Conservation (phyloP, 805 yeast genomes). For the Nakazawaea populi region DNA sequence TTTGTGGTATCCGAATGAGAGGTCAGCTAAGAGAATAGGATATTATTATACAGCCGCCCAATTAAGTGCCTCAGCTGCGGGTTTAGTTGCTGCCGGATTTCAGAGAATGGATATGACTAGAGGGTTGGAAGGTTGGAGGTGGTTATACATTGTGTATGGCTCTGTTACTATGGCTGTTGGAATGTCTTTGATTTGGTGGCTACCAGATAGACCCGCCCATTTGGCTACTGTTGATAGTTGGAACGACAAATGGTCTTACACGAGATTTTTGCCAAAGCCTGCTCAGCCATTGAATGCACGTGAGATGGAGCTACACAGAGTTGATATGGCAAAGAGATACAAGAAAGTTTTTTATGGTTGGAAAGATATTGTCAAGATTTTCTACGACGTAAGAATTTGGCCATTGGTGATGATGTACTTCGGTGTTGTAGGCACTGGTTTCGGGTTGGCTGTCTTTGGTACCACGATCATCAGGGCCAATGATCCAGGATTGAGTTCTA, state of each 20-base stretch:
- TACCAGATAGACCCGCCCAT: conserved; percentile 69
- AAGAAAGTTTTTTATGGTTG: conserved; percentile 46
- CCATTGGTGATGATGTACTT: conserved; percentile 83
- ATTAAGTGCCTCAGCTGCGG: conserved; percentile 84
- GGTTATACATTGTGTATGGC: conserved; percentile 81
- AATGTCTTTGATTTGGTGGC: conserved; percentile 67
- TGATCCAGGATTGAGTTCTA: conserved; percentile 57
- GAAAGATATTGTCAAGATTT: conserved; percentile 47
- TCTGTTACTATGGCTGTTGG: conserved; percentile 61
- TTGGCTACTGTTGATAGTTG: conserved; percentile 8
- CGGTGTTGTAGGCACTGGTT: conserved; percentile 91
- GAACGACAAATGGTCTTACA: conserved; percentile 7
- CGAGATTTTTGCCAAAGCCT: conserved; percentile 13
- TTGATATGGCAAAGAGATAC: conserved; percentile 54
- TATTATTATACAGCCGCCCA: conserved; percentile 91
- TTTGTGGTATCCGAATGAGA: conserved; percentile 77
- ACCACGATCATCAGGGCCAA: conserved; percentile 66
- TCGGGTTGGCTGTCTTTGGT: conserved; percentile 80
- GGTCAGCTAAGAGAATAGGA: conserved; percentile 76
- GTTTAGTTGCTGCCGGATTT: conserved; percentile 82
- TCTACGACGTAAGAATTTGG: conserved; percentile 67
- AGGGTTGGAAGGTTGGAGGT: conserved; percentile 80
- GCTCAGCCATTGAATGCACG: conserved; percentile 42
- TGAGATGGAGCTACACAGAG: conserved; percentile 52
- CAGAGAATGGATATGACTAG: conserved; percentile 70